phyloP scores from a whole-genome alignment of 495 filamentous ascomycete species.

The Parmelia sp. region DNA sequence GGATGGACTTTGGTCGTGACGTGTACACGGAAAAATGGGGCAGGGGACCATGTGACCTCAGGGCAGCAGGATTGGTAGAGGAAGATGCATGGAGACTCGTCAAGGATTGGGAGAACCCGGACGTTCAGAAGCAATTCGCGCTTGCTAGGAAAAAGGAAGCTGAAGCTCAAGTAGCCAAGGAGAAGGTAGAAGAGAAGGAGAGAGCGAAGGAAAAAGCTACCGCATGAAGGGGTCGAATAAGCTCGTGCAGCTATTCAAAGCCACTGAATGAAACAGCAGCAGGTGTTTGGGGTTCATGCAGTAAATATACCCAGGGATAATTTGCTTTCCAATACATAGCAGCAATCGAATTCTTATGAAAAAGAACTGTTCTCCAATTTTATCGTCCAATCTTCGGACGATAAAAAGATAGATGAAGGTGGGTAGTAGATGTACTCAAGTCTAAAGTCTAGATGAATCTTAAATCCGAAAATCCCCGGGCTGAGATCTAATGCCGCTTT shows the following conservation, averaged over 20 bases:
- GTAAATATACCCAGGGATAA: not conserved
- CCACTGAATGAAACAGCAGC: not conserved
- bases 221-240: not conserved
- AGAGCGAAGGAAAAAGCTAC: constrained; percentile 5
- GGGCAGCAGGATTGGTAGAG: constrained; percentile 34
- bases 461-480: not conserved
- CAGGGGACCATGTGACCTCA: constrained; percentile 46
- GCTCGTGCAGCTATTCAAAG: not conserved
- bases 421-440: no score
- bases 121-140: constrained; percentile 18
- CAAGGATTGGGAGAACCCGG: constrained; percentile 20
- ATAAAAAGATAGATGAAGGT: no score
- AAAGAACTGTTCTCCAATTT: not conserved
- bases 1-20: constrained; percentile 46
- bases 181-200: constrained; percentile 32
- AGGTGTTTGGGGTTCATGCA: not conserved
- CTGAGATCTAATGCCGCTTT: constrained; percentile 6
- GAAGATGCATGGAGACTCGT: constrained; percentile 44
- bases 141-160: constrained; percentile 13
- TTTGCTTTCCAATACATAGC: not conserved
- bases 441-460: no score
- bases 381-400: no score
- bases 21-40: constrained; percentile 55
- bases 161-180: constrained; percentile 17
- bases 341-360: not conserved